Conservation (phyloP, 2,329 filamentous ascomycete genomes). For the Fusarium sambucinum region DNA sequence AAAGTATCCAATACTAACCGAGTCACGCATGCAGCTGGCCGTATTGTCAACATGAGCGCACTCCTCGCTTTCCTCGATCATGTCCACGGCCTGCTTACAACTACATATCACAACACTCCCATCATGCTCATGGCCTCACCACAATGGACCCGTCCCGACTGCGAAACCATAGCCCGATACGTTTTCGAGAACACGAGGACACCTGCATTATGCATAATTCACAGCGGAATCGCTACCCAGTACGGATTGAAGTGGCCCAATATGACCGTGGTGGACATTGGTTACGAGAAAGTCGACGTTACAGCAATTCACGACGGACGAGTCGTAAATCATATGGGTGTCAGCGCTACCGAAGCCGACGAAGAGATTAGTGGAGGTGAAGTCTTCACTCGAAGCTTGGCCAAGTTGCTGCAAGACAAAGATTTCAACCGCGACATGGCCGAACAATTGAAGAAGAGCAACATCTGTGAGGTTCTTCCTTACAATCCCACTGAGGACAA, state of each 20-base stretch:
- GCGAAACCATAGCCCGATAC: constrained; percentile 90
- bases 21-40: constrained; percentile 67
- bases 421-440: constrained; percentile 75
- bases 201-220: constrained; percentile 89
- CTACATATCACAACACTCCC: constrained; percentile 95
- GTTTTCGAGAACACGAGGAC: constrained; percentile 98
- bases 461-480: constrained; percentile 74
- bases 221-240: constrained; percentile 87
- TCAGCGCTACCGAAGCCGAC: constrained; percentile 66
- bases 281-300: constrained; percentile 91
- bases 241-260: constrained; percentile 82
- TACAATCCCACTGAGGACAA: constrained; percentile 61
- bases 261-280: constrained; percentile 91
- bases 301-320: constrained; percentile 88
- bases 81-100: constrained; percentile 88
- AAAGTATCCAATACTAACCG: constrained; percentile 28
- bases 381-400: constrained; percentile 81
- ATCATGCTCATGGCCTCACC: constrained; percentile 92
- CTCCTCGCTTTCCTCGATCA: constrained; percentile 95
- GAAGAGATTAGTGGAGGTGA: constrained; percentile 80
- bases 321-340: constrained; percentile 75
- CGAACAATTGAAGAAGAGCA: constrained; percentile 76
- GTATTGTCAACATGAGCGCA: constrained; percentile 89
- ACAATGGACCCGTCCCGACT: constrained; percentile 88
- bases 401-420: constrained; percentile 72